Conservation (phyloP, 768 basidiomycete species). For the Omphalotus guepiniiformis region DNA sequence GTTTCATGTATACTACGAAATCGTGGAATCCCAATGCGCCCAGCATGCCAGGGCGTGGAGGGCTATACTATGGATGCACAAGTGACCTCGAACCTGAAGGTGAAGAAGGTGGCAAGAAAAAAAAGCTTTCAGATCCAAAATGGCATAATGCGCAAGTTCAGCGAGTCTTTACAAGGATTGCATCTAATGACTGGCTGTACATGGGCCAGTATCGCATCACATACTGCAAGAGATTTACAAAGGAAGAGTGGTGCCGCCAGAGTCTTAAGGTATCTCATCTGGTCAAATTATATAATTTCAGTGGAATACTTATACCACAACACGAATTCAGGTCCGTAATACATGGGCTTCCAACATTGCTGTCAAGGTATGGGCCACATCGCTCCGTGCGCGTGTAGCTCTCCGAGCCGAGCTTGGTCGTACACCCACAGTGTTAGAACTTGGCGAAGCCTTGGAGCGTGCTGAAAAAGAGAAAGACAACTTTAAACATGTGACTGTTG, state of each 20-base stretch:
- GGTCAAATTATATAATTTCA: no score
- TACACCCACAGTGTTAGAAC: neutral
- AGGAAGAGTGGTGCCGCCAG: neutral
- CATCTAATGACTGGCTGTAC: neutral
- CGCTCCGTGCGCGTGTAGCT: neutral
- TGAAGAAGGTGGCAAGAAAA: no score
- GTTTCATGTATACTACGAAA: conserved; percentile 26
- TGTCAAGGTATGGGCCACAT: neutral
- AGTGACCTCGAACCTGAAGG: neutral
- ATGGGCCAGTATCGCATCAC: neutral
- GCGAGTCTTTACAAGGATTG: neutral
- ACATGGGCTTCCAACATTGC: neutral
- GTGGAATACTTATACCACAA: no score
- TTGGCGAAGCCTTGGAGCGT: neutral
- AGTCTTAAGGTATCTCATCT: no score
- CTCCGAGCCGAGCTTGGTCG: neutral
- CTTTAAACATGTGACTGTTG: neutral
- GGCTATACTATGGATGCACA: conserved; percentile 17
- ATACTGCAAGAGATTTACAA: neutral
- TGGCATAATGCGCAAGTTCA: neutral
- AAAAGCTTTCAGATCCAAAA: no score
- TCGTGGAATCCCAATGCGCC: conserved; percentile 24
- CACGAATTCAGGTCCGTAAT: neutral
- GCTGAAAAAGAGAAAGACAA: neutral
- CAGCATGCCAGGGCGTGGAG: conserved; percentile 26